Conservation (phyloP, 495 filamentous ascomycete species). For the Annulohypoxylon moriforme region DNA sequence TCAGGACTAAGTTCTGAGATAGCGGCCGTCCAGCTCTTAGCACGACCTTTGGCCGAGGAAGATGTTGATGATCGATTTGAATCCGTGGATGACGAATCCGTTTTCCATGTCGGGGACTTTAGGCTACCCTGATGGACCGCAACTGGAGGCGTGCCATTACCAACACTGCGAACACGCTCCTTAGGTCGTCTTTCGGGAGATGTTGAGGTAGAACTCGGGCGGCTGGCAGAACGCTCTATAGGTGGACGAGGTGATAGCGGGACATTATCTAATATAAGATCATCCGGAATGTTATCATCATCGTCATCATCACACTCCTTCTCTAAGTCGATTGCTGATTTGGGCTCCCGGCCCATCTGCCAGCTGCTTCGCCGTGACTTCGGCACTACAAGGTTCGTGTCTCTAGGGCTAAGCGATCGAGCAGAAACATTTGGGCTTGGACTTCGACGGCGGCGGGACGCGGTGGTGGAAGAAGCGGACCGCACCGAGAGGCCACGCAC, state of each 20-base stretch:
- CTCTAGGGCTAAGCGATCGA: conserved; percentile 53
- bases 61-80: conserved; percentile 38
- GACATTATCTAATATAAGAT: conserved; percentile 91
- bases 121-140: conserved; percentile 61
- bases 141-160: conserved; percentile 65
- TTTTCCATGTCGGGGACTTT: conserved; percentile 60
- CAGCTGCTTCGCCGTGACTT: conserved; percentile 71
- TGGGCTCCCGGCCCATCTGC: conserved; percentile 75
- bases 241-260: conserved; percentile 89
- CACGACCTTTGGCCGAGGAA: conserved; percentile 62
- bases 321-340: conserved; percentile 82
- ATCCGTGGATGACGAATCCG: conserved; percentile 47
- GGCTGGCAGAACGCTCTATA: conserved; percentile 68
- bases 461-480: conserved; percentile 46
- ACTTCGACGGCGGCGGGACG: conserved; percentile 49
- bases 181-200: conserved; percentile 68
- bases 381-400: conserved; percentile 56
- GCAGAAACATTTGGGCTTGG: conserved; percentile 53
- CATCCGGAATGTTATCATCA: conserved; percentile 86
- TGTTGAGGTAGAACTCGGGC: conserved; percentile 59
- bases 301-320: conserved; percentile 91
- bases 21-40: conserved; percentile 87
- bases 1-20: conserved; percentile 85
- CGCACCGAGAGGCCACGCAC: conserved; percentile 52
- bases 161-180: conserved; percentile 61